Evolutionary conservation across 305 asterid species (phyloP), one percentile per base, ranked within the genome.

Genomic region (Plantago coronopus): DNA sequence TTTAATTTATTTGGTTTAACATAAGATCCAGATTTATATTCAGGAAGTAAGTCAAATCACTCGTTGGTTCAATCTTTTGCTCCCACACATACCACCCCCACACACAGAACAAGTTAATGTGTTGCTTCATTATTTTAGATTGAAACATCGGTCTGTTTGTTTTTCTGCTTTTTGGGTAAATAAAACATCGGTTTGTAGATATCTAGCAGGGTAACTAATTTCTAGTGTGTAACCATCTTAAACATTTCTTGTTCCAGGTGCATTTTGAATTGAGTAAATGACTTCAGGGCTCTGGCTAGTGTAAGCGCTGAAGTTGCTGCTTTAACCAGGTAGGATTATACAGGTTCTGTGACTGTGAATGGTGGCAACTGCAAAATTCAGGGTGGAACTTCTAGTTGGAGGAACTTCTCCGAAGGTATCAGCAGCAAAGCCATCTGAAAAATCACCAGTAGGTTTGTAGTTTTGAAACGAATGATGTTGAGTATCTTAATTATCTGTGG

Each of bases 371-470:
- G 93, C 83, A 87, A 85, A 80, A 95, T 87, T 67, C 76, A 87
- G 69, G 96, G 81, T 40, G 93, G 62, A 65, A 81, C 87, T 89
- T 60, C 86, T 89, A 55, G 97, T 89, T 20, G 95, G 97, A 7
- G 97, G 97, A 66, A 96, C 97, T 71, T 89, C 97, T 45, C 78
- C 87, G 3, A 89, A 89, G 95, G 97, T 89, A 83, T 49, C 20
- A n/a, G 5, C 17, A 11, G 34, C 34, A 27, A 8, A 19, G 18
- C 54, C 25, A 19, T 19, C 27, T 8, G 7, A 27, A 4, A 27
- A 27, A 17, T 17, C 51, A n/a, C n/a, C 15, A 9, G 18, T 21
- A 1, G 25, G 50, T 53, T 22, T 29, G 29, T 25, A 44, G 14
- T 45, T n/a, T 17, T 4, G 12, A 21, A 57, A 17, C n/a, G 16